Base-by-base conservation (phyloP, 805 yeast genomes). In the Yamadazyma laniorum region DNA sequence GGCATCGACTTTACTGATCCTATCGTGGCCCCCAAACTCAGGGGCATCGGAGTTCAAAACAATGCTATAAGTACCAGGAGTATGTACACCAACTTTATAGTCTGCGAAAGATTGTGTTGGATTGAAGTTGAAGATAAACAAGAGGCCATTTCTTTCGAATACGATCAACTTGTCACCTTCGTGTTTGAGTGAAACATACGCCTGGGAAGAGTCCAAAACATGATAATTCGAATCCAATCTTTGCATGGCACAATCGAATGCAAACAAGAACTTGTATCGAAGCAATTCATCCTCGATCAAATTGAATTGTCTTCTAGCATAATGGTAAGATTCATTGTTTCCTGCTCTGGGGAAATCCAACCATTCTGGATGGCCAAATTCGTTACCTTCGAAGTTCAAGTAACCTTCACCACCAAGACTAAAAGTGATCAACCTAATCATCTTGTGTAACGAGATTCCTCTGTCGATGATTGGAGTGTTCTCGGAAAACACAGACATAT, bases 321-420 rank as follows among this genome's bases (percentile, higher is more conserved):
- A 91, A 64, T 86, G 93, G 64, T 85, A 91, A 14, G 93, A 82
- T 58, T 88, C 89, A 18, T 74, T 74, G 62, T 91, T 93, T 25
- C 96, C 96, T 19, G 48, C 82, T 53, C 96, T 80, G 11, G 99
- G 98, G 73, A 91, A 93, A 62, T 91, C 99, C 36, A 93, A 75
- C 99, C 99, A 91, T 59, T 91, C 99, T 3, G 98, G 99, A 55
- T 91, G 99, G 13, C 99, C 99, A 66, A 93, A 91, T 64, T 91
- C 99, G 55, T 91, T 91, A 41, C 99, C 98, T 70, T 91, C 97
- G 59, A 91, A 91, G 59, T 90, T 91, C 56, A 91, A 75, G 56
- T 91, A 91, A 0, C 95, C 96, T 63, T 91, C 98, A 40, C 99
- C 99, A 32, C 98, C 98, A n/a, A 91, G 70, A 1, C 90, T 70